Base-by-base conservation (phyloP, 2,329 filamentous ascomycete genomes). In the Xylaria sp. region DNA sequence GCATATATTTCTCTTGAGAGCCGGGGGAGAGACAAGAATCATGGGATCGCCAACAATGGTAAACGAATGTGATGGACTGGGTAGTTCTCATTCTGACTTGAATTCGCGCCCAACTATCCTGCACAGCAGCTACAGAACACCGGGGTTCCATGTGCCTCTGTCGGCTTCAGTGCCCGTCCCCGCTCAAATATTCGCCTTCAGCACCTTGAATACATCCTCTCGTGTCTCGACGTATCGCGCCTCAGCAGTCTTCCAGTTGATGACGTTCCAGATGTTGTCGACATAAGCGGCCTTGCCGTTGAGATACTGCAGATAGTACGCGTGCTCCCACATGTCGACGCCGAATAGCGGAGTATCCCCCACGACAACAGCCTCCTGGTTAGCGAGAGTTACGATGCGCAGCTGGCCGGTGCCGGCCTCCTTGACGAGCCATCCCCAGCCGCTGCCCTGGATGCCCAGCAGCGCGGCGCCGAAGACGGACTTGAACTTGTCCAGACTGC, bases 291-390 rank as follows among this genome's bases (percentile, higher is more conserved):
- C 90, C 80, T 93, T 93, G 68, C 89, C 88, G 75, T 94, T 94
- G 67, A 91, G 83, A 74, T 93, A 94, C 87, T 92, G 93, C 19
- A 97, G 82, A 77, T 97, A 97, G 78, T 97, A 97, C 0, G 93
- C 93, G 82, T 97, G 93, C 82, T 97, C 93, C 93, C 93, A 97
- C 88, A 97, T 95, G 78, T 97, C 93, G 1, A 97, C 85, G 0
- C 93, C 93, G 50, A 94, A 85, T 21, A 97, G 82, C 8, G 91
- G 90, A n/a, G 88, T 85, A 72, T 90, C 87, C 4, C 87, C 83
- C 3, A 74, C 74, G 12, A 90, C 86, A 4, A 93, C 86, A 0
- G 91, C 90, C 76, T 97, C 93, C 82, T 97, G 93, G 78, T 97
- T 93, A 79, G 93, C 93, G n/a, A 92, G 94, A 0, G 91, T 93